Evolutionary conservation across 805 yeast species (phyloP), one percentile per base, ranked within the genome.

Genomic region (Starmera pachycereana): DNA sequence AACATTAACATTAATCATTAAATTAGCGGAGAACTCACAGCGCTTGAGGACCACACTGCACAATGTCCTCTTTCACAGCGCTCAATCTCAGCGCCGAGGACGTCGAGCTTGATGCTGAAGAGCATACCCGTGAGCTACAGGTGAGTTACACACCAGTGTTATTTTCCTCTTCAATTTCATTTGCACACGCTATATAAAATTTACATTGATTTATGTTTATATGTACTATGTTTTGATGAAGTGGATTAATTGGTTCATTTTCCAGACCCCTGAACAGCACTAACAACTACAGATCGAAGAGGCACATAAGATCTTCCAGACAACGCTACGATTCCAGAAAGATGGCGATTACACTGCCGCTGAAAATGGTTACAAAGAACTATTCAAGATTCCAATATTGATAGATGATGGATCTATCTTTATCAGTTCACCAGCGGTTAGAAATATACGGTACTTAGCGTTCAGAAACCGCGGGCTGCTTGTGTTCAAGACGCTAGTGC

Each of bases 61-160:
- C 10, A 14, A 55, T 56, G 81, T 80, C 89, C 18, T 65, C 78
- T 2, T 89, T 90, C 57, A 70, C 79, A 29, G 95, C 97, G 2
- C 68, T 89, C 35, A 90, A 90, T 52, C 62, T 81, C 36, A 73
- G 73, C 33, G 90, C 82, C 41, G 94, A 84, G 53, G 85, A 82
- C 38, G 61, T 72, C 6, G 61, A 61, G 14, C 65, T 74, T 30
- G 90, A 85, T 46, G 82, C 81, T 29, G 96, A 89, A 47, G 90
- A 87, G 47, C 95, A 88, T 52, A 82, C 97, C 1, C 67, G 96
- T 37, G 99, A 92, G 56, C 65, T 90, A 19, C 97, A 90, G 51
- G 74, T 75, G 33, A 11, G 57, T 44, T 44, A 8, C 22, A 2
- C 14, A 4, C 12, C 18, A 16, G 18, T 16, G 18, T 16, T 16